phyloP scores from a whole-genome alignment of 106 monocot species.

The Dendrobium chrysotoxum region DNA sequence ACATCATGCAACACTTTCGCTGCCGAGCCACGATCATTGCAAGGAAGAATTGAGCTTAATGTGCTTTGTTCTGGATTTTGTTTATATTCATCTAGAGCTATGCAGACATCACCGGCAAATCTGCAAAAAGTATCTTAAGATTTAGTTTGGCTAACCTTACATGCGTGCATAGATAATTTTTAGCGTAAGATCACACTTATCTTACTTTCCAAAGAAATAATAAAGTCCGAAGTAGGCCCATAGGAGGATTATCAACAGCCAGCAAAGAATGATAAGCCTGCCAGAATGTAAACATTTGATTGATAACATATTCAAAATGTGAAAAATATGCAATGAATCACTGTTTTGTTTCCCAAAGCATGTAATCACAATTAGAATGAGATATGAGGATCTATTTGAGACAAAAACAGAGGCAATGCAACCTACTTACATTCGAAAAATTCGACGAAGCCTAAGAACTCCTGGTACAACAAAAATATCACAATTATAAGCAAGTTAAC shows the following conservation, averaged over 20 bases:
- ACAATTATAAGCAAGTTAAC: background rate
- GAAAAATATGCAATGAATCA: background rate
- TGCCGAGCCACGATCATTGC: constrained; percentile 39
- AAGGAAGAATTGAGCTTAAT: constrained; percentile 66
- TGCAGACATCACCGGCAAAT: constrained; percentile 76
- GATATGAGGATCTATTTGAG: background rate
- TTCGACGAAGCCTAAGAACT: constrained; percentile 15
- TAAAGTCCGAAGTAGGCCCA: constrained; percentile 81
- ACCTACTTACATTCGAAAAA: constrained; percentile 37
- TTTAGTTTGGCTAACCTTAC: background rate
- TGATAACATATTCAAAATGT: background rate
- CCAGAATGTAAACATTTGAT: background rate
- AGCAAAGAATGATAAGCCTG: constrained; percentile 68
- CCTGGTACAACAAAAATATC: constrained; percentile 20
- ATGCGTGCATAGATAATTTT: background rate
- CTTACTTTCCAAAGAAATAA: constrained; percentile 48
- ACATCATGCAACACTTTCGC: constrained; percentile 35
- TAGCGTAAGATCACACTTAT: background rate
- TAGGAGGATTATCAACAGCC: constrained; percentile 66
- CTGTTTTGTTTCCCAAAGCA: background rate
- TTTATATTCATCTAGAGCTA: constrained; percentile 63
- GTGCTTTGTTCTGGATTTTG: constrained; percentile 63
- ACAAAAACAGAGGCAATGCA: background rate
- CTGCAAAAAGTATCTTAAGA: constrained; percentile 17
- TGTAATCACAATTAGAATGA: background rate